A percentile compares a stretch with the other conserved stretches of the same genome.
phyloP scores from a whole-genome alignment of 768 basidiomycete genomes.

The Dioszegia crocea region DNA sequence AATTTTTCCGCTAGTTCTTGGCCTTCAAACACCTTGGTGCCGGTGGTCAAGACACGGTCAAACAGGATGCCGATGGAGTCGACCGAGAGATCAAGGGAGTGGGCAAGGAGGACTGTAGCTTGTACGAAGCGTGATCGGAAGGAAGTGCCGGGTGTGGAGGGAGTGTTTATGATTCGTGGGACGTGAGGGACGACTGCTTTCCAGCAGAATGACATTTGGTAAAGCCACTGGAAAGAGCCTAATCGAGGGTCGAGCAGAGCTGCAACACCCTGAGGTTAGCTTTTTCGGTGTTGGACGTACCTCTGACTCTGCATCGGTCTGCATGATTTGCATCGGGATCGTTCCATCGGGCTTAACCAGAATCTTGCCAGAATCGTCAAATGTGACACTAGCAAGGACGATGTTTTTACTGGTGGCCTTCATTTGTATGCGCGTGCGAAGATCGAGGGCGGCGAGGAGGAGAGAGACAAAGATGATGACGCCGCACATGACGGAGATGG shows the following conservation, averaged over 20 bases:
- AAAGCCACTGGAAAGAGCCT: constrained; percentile 51
- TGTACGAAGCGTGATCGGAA: constrained; percentile 49
- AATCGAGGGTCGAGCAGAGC: constrained; percentile 46
- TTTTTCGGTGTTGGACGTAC: constrained; percentile 15
- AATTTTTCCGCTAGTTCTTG: constrained; percentile 21
- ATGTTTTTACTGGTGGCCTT: constrained; percentile 42
- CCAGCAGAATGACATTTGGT: constrained; percentile 50
- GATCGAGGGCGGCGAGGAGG: constrained; percentile 39
- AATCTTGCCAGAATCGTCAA: constrained; percentile 48
- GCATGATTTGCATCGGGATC: constrained; percentile 49
- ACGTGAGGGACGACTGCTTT: constrained; percentile 43
- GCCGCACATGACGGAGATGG: constrained; percentile 50
- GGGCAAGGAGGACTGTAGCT: constrained; percentile 43
- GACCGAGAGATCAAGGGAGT: constrained; percentile 44
- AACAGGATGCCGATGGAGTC: constrained; percentile 48
- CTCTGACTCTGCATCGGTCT: constrained; percentile 46
- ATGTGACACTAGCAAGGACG: constrained; percentile 47
- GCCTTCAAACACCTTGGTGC: constrained; percentile 22
- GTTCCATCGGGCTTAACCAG: constrained; percentile 49
- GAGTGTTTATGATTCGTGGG: constrained; percentile 31
- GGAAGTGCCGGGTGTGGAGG: constrained; percentile 4
- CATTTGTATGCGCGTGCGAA: constrained; percentile 26
- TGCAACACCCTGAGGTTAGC: constrained; percentile 34
- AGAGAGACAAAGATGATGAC: constrained; percentile 44
- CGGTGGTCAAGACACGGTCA: constrained; percentile 48